These are phyloP conservation scores for Trichoderma endophyticum DNA, from an alignment of 2,329 filamentous ascomycete genomes.

Conservation along the genomic window DNA sequence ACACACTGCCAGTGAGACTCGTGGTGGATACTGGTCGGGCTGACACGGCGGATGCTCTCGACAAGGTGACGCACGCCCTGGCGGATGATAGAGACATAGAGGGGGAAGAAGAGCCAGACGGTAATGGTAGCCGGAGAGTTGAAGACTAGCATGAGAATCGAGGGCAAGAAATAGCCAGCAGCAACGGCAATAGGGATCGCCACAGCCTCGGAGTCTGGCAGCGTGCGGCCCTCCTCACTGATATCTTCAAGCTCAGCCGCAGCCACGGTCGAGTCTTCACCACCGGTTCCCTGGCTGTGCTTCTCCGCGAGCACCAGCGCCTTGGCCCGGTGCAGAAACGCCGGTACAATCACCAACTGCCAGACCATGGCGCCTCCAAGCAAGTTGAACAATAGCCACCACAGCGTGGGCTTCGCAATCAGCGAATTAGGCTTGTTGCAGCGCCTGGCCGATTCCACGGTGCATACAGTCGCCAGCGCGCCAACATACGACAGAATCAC, in stretches of 20 bases:
- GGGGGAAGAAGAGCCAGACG: conserved; percentile 52
- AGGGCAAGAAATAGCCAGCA: conserved; percentile 47
- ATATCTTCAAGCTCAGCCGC: not conserved
- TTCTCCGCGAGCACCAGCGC: conserved; percentile 31
- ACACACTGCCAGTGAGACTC: conserved; percentile 41
- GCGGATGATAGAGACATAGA: conserved; percentile 46
- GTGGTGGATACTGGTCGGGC: conserved; percentile 38
- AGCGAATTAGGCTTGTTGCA: conserved; percentile 37
- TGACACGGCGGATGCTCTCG: conserved; percentile 26
- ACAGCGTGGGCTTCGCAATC: conserved; percentile 38
- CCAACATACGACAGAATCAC: conserved; percentile 44
- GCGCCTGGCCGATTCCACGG: conserved; percentile 48
- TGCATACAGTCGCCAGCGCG: conserved; percentile 47
- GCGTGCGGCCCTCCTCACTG: conserved; percentile 31
- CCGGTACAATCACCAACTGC: conserved; percentile 50
- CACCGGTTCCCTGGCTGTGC: conserved; percentile 45
- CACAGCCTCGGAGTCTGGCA: conserved; percentile 52
- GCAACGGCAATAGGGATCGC: conserved; percentile 52
- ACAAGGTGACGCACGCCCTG: conserved; percentile 33
- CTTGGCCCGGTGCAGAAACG: conserved; percentile 44
- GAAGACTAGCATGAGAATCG: conserved; percentile 44
- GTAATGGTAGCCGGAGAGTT: conserved; percentile 37
- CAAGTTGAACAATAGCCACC: conserved; percentile 49
- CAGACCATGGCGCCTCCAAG: conserved; percentile 49
- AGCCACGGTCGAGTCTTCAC: conserved; percentile 47